Percentiles rank a stretch among this genome's conserved stretches.
These are phyloP conservation scores for Babesia bigemina DNA, from an alignment of 169 alveolate genomes.

Conservation along the genomic window DNA sequence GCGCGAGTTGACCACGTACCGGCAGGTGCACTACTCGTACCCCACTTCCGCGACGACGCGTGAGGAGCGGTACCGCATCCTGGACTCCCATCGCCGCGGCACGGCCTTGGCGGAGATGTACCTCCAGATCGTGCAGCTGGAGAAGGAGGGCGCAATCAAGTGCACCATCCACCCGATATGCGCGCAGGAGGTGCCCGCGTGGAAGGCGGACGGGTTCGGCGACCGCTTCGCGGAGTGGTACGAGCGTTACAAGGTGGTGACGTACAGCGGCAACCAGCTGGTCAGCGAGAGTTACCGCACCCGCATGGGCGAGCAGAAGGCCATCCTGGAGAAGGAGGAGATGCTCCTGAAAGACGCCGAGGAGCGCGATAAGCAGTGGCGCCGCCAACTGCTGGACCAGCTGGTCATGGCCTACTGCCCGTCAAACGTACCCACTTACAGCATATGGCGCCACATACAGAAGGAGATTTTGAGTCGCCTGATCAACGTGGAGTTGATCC, in stretches of 20 bases:
- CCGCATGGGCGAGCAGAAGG: conserved; percentile 54
- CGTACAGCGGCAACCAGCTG: conserved; percentile 40
- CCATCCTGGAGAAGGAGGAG: conserved; percentile 65
- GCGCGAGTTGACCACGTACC: conserved; percentile 20
- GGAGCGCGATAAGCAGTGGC: conserved; percentile 66
- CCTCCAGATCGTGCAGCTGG: conserved; percentile 68
- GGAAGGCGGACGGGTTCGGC: conserved; percentile 67
- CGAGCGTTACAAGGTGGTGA: conserved; percentile 48
- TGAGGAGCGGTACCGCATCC: conserved; percentile 17
- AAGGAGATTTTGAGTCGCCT: conserved; percentile 31
- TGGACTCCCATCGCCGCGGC: conserved; percentile 24
- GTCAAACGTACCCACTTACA: conserved; percentile 32
- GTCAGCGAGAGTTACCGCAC: conserved; percentile 47
- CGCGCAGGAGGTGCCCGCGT: conserved; percentile 66
- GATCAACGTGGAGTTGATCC: conserved; percentile 56
- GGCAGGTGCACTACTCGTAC: conserved; percentile 46
- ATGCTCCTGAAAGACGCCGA: conserved; percentile 62
- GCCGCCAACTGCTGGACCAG: conserved; percentile 65
- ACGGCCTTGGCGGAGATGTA: conserved; percentile 55
- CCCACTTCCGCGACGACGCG: conserved; percentile 24
- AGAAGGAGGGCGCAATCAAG: conserved; percentile 66
- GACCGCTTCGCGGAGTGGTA: conserved; percentile 71
- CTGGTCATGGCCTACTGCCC: conserved; percentile 56
- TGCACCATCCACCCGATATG: conserved; percentile 72
- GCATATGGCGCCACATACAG: conserved; percentile 47